Conservation (phyloP, 2,329 filamentous ascomycete species). For the Arthroderma sp. region DNA sequence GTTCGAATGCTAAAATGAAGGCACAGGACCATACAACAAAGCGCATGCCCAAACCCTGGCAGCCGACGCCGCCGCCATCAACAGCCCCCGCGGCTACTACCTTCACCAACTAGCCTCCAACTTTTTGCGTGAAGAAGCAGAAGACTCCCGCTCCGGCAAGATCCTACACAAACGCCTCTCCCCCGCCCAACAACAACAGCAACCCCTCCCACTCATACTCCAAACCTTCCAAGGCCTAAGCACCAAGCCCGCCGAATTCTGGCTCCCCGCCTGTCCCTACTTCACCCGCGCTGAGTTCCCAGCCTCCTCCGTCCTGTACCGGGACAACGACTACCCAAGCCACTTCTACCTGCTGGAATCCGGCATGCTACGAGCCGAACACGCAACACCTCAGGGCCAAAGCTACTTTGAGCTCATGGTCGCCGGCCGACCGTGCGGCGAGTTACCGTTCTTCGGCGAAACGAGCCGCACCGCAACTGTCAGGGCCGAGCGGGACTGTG, state of each 20-base stretch:
- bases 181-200: conserved; percentile 2
- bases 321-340: conserved; percentile 60
- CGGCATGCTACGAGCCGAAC: conserved; percentile 81
- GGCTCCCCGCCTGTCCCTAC: conserved; percentile 68
- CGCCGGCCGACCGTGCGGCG: conserved; percentile 86
- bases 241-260: conserved; percentile 82
- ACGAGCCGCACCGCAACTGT: conserved; percentile 80
- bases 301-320: conserved; percentile 63
- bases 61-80: conserved; percentile 31
- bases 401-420: conserved; percentile 83
- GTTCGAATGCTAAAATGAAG: not conserved
- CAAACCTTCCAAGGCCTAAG: conserved; percentile 91
- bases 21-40: not conserved
- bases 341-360: conserved; percentile 86
- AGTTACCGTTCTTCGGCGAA: conserved; percentile 90
- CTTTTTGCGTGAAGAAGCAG: conserved; percentile 56
- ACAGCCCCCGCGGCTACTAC: conserved; percentile 69
- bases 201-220: conserved; percentile 80
- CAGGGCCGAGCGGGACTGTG: conserved; percentile 65
- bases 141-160: conserved; percentile 26
- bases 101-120: conserved; percentile 66
- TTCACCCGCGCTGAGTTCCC: conserved; percentile 58
- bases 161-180: not conserved
- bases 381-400: conserved; percentile 71
- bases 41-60: not conserved